phyloP scores from a whole-genome alignment of 2,329 filamentous ascomycete genomes.

The Thyridium curvatum region DNA sequence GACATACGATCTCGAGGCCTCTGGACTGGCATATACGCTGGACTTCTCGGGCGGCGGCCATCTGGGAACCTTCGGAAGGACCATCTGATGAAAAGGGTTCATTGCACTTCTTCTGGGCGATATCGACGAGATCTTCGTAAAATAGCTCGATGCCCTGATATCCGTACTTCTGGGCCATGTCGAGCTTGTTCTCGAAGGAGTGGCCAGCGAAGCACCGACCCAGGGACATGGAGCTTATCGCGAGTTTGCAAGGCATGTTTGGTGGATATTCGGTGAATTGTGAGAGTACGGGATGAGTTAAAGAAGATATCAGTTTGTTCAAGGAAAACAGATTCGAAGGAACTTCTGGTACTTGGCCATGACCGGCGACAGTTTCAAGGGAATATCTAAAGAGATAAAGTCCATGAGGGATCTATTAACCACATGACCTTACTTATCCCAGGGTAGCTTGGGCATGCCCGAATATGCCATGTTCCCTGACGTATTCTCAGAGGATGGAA shows the following conservation, averaged over 20 bases:
- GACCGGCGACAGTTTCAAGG: too few relatives aligned
- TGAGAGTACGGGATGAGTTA: constrained; percentile 1
- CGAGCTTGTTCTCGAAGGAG: constrained; percentile 58
- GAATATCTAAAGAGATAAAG: too few relatives aligned
- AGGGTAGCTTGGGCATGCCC: too few relatives aligned
- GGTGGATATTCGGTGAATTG: too few relatives aligned
- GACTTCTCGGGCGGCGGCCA: constrained; percentile 53
- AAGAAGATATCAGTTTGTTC: neutral
- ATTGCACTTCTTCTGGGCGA: constrained; percentile 32
- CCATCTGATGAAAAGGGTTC: constrained; percentile 3
- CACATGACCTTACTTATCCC: too few relatives aligned
- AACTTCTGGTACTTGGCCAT: too few relatives aligned
- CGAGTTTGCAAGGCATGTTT: constrained; percentile 51
- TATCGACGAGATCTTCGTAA: constrained; percentile 65
- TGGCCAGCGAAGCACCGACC: constrained; percentile 66
- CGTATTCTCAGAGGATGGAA: too few relatives aligned
- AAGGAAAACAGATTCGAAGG: too few relatives aligned
- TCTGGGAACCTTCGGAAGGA: constrained; percentile 13
- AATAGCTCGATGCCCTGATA: constrained; percentile 70
- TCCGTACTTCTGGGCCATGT: constrained; percentile 58
- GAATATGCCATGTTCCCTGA: too few relatives aligned
- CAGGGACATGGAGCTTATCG: constrained; percentile 72
- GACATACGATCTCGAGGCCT: constrained; percentile 53
- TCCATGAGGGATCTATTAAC: too few relatives aligned
- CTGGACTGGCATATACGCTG: constrained; percentile 49